Evolutionary conservation across 768 basidiomycete species (phyloP), one percentile per base, ranked within the genome.

Genomic region (Dacryopinax spathularia): DNA sequence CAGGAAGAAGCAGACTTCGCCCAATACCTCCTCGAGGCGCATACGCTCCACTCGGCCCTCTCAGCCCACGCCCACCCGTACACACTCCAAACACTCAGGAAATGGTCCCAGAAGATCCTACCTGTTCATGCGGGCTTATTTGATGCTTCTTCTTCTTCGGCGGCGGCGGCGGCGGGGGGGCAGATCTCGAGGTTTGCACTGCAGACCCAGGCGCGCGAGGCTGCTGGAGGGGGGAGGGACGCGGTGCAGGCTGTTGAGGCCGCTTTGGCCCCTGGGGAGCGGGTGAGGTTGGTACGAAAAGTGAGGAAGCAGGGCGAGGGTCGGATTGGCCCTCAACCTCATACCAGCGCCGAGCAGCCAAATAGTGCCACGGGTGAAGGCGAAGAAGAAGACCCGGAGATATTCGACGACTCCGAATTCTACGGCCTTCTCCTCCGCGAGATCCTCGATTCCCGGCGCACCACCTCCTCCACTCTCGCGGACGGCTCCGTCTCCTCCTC

Each of bases 71-170:
- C 88, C 60, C 91, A 93, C 71, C 81, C 85, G 1, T 79, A 87
- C 65, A 79, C 88, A 13, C 72, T 91, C 41, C 83, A 85, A 65
- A 93, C 89, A 1, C 80, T 99, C 27, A 77, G 81, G 36, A 98
- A 98, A 74, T 99, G 96, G 96, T 96, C 92, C 10, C 80, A 86
- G 27, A 99, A 98, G 77, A 88, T 98, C 36, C 89, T 93, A 70
- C 89, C 94, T 0, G 93, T 96, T 4, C 83, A 92, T 1, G 86
- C 91, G 12, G 84, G 86, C 6, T 29, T 56, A 15, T 56, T 56
- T 29, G n/a, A n/a, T n/a, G n/a, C n/a, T n/a, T n/a, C n/a, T n/a
- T n/a, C n/a, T n/a, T n/a, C n/a, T n/a, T n/a, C 48, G 31, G 13
- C 48, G 25, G 48, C 13, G 18, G 18, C 25, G 10, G 7, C 13